Base-by-base conservation (phyloP, 2,329 filamentous ascomycete species). In the Neoscytalidium dimidiatum region DNA sequence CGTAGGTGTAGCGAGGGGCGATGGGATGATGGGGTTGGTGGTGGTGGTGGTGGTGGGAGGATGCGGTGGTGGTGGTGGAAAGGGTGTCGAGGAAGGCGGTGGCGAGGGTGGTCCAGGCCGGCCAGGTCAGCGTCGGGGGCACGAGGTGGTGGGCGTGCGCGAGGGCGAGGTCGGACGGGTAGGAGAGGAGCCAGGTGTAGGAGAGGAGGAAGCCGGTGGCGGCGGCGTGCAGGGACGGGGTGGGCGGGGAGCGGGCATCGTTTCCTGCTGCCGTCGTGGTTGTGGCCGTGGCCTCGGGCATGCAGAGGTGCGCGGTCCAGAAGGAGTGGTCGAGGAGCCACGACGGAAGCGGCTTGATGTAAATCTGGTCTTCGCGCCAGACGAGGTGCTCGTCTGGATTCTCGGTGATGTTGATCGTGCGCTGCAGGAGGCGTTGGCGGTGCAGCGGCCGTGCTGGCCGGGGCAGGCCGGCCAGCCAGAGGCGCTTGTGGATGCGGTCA, bases 1-100 rank as follows among this genome's bases (percentile, higher is more conserved):
- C 76, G 58, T 75, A 78, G 28, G 75, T 71, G 63, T 73, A 78
- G 2, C 76, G 76, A 46, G 70, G 67, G 66, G 78, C 77, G n/a
- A 78, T 74, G 3, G 56, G 48, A 73, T 76, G 74, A 75, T 77
- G 51, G 21, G 4, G 26, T 33, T 8, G 7, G 8, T 33, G 21
- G 9, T 17, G 28, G 28, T 31, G 38, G n/a, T 14, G 38, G 9
- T 4, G 38, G 14, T 41, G 9, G 38, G 38, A 41, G 14, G 38
- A 5, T 17, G 38, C n/a, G n/a, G n/a, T 74, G 3, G 56, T 62
- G 48, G 73, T 76, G 74, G 75, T 77, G 51, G 21, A 7, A 9
- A 56, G 21, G 7, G 8, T 33, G 21, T 21, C 38, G 28, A 31
- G 38, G 38, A 41, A 41, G 38, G 9, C 9, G 38, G 14, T 41